Percentiles rank a stretch among this genome's conserved stretches.
Conservation (phyloP, 140 eudicot species). For the Erigeron philadelphicus region DNA sequence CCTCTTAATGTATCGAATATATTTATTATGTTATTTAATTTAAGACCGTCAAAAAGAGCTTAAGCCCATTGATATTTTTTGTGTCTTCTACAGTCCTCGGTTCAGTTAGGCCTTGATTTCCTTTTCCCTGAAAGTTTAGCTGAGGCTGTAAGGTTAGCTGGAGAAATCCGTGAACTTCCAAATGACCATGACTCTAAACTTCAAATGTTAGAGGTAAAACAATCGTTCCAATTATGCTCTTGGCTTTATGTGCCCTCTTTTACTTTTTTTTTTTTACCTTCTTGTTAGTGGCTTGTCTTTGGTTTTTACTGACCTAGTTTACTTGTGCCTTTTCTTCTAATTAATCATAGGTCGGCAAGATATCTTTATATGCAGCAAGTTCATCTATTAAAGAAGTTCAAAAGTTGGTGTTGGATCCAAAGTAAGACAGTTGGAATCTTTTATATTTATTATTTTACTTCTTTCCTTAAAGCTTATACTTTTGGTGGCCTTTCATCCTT, state of each 20-base stretch:
- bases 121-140: conserved; percentile 87
- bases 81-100: conserved; percentile 61
- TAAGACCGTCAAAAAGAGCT: not conserved
- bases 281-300: not conserved
- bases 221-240: not conserved
- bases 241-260: conserved; percentile 18
- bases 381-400: conserved; percentile 92
- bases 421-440: conserved; percentile 50
- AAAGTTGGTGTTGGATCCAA: conserved; percentile 88
- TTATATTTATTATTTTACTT: conserved; percentile 16
- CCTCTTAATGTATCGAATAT: too few relatives aligned
- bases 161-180: conserved; percentile 92
- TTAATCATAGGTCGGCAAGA: conserved; percentile 73
- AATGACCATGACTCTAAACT: conserved; percentile 86
- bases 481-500: conserved; percentile 30
- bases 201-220: conserved; percentile 75
- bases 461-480: conserved; percentile 8
- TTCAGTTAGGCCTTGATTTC: conserved; percentile 88
- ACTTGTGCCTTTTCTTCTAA: conserved; percentile 12
- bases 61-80: not conserved
- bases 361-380: conserved; percentile 91
- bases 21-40: not conserved
- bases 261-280: not conserved
- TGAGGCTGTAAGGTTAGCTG: conserved; percentile 65
- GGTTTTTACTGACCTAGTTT: conserved; percentile 7